Conservation (phyloP, 768 basidiomycete genomes). For the Suillus subaureus region DNA sequence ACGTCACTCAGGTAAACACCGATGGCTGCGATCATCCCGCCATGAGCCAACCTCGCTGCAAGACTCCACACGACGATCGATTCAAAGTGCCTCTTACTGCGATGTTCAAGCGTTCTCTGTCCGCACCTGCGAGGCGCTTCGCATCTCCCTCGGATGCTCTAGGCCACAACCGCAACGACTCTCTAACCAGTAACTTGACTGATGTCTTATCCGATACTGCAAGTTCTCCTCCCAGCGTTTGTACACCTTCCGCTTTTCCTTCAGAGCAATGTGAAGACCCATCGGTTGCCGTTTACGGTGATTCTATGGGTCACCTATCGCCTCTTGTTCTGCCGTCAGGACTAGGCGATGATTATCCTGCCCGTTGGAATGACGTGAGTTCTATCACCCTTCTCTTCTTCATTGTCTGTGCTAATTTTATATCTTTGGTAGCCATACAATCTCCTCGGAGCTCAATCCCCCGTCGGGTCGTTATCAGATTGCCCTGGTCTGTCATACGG, state of each 20-base stretch:
- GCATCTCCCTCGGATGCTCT: constrained; percentile 13
- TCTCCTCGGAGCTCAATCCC: constrained; percentile 32
- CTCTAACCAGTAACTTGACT: constrained; percentile 32
- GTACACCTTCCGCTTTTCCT: constrained; percentile 14
- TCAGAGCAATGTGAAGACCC: constrained; percentile 27
- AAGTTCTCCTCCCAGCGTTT: constrained; percentile 20
- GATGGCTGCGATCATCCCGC: constrained; percentile 9
- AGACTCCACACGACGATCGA: constrained; percentile 34
- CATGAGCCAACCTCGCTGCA: constrained; percentile 24
- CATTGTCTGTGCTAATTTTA: constrained; percentile 15
- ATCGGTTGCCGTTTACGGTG: constrained; percentile 21
- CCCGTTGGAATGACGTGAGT: constrained; percentile 39
- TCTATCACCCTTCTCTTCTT: constrained; percentile 17
- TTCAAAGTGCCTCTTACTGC: constrained; percentile 57
- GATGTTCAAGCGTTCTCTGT: constrained; percentile 67
- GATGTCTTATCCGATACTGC: constrained; percentile 33
- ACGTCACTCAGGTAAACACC: constrained; percentile 1
- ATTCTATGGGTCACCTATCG: constrained; percentile 30
- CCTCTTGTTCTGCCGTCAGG: constrained; percentile 34
- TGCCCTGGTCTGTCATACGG: constrained; percentile 26
- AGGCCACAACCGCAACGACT: constrained; percentile 24
- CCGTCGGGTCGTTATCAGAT: constrained; percentile 14
- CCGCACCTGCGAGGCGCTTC: constrained; percentile 47
- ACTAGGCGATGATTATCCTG: constrained; percentile 30
- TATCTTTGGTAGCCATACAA: constrained; percentile 34